Conservation (phyloP, 2,329 filamentous ascomycete species). For the Colletotrichum sidae region DNA sequence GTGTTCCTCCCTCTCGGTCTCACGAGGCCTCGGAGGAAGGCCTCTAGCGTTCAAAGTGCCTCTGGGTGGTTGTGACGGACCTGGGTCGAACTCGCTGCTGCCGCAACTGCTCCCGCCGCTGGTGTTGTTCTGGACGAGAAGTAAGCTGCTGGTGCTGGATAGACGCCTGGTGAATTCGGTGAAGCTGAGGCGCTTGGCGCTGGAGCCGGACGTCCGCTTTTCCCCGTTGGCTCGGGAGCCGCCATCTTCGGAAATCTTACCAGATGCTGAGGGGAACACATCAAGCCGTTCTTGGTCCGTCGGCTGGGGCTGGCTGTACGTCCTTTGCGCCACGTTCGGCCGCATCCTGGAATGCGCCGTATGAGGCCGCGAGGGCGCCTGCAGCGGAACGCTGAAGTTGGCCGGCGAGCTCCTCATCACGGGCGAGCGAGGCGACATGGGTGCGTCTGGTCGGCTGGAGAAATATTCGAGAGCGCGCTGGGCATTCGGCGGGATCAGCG, state of each 20-base stretch:
- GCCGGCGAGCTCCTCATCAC: slow-evolving; percentile 41
- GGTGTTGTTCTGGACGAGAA: slow-evolving; percentile 69
- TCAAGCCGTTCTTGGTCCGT: slow-evolving; percentile 41
- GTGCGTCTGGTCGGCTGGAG: slow-evolving; percentile 53
- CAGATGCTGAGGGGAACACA: slow-evolving; percentile 39
- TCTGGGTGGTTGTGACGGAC: slow-evolving; percentile 49
- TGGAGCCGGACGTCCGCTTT: slow-evolving; percentile 65
- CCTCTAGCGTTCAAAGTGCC: slow-evolving; percentile 46
- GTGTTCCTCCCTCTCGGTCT: slow-evolving; percentile 49
- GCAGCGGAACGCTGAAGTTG: slow-evolving; percentile 37
- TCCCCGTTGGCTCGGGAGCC: slow-evolving; percentile 49
- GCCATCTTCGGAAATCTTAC: slow-evolving; percentile 49
- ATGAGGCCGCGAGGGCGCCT: slow-evolving; percentile 57
- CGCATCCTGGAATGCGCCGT: slow-evolving; percentile 64
- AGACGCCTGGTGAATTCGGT: slow-evolving; percentile 70
- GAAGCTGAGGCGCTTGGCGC: slow-evolving; percentile 69
- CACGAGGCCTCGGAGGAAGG: slow-evolving; percentile 46
- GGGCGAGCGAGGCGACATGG: slow-evolving; percentile 49
- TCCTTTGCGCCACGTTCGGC: slow-evolving; percentile 56
- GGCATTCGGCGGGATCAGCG: slow-evolving; percentile 58
- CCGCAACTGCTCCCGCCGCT: slow-evolving; percentile 60
- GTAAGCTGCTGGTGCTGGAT: slow-evolving; percentile 70
- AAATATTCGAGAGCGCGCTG: slow-evolving; percentile 65
- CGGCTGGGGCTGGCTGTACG: slow-evolving; percentile 62
- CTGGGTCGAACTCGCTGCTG: slow-evolving; percentile 58